Base-by-base conservation (phyloP, 2,329 filamentous ascomycete genomes). In the Trichophyton benhamiae region DNA sequence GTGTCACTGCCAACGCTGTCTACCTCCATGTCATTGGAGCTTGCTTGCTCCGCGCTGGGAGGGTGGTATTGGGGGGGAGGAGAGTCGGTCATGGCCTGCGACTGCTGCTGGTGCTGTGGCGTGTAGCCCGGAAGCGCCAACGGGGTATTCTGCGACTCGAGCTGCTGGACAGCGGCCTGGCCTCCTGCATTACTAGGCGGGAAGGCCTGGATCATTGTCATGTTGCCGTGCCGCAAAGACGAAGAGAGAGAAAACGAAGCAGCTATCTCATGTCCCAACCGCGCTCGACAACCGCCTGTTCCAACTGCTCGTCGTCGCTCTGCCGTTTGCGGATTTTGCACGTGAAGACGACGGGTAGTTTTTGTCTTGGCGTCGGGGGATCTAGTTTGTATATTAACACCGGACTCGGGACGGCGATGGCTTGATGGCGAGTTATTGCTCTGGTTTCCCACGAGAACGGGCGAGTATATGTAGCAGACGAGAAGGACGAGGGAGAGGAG, bases 1-100 rank as follows among this genome's bases (percentile, higher is more conserved):
- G 76, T 74, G 57, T 76, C 72, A 25, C 69, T 68, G 25, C 65
- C 65, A 62, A 67, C 66, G 59, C 68, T 69, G 61, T 77, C 75
- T 49, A 75, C 65, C 27, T 77, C 75, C 71, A 77, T 76, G 65
- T 71, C 66, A 36, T 55, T 55, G 49, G 49, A 33, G 49, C 9
- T n/a, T 55, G 49, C 17, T 8, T 36, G 49, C 25, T 55, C 49
- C 0, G 30, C 30, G 17, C 49, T 9, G 13, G 49, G 49, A 36
- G 49, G 15, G 8, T 33, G 15, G 17, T 55, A 55, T 33, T 55
- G 49, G 5, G 49, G 49, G 8, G 49, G 49, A n/a, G 49, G 49
- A 55, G 49, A 55, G 30, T 55, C 49, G 15, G 49, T 36, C 49
- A 55, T 55, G 49, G 9, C 25, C n/a, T 55, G 25, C 20, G 25